A percentile compares a stretch with the other conserved stretches of the same genome.
These are phyloP conservation scores for Spirogloea muscicola DNA, from an alignment of 139 green algal species.

Conservation along the genomic window DNA sequence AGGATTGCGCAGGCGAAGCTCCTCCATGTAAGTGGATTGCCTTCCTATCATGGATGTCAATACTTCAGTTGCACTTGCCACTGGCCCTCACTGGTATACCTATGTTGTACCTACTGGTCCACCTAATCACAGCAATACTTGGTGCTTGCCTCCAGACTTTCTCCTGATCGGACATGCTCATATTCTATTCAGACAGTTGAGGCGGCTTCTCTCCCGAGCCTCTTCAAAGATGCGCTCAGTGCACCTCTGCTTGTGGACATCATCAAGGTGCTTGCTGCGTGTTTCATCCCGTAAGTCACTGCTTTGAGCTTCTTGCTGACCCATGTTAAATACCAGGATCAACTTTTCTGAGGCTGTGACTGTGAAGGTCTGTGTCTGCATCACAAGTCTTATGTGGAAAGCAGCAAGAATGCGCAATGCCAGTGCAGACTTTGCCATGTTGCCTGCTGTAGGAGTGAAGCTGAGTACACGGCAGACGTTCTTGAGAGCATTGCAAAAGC, in stretches of 20 bases:
- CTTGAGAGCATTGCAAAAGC: constrained; percentile 18
- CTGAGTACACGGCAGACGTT: constrained; percentile 5
- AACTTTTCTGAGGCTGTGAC: too few relatives aligned
- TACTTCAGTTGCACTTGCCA: background rate
- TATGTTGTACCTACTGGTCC: too few relatives aligned
- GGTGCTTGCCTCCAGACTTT: too few relatives aligned
- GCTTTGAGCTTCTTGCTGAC: background rate
- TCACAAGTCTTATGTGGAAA: too few relatives aligned
- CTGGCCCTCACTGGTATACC: too few relatives aligned
- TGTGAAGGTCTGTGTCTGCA: too few relatives aligned
- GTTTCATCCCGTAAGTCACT: constrained; percentile 16
- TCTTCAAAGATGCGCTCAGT: constrained; percentile 20
- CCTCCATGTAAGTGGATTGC: constrained; percentile 4
- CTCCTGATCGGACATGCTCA: too few relatives aligned
- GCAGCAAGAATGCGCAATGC: too few relatives aligned
- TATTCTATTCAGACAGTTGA: constrained; percentile 8
- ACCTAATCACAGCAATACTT: too few relatives aligned
- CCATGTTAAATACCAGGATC: too few relatives aligned
- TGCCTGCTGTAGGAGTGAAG: constrained; percentile 3
- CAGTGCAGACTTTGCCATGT: too few relatives aligned
- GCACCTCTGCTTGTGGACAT: constrained; percentile 14
- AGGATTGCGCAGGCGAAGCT: constrained; percentile 1
- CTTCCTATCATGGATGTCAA: background rate
- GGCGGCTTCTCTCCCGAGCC: background rate
- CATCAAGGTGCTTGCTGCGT: background rate